These are phyloP conservation scores for Oxytropis ochrocephala DNA, from an alignment of 306 rosid genomes.

Conservation along the genomic window DNA sequence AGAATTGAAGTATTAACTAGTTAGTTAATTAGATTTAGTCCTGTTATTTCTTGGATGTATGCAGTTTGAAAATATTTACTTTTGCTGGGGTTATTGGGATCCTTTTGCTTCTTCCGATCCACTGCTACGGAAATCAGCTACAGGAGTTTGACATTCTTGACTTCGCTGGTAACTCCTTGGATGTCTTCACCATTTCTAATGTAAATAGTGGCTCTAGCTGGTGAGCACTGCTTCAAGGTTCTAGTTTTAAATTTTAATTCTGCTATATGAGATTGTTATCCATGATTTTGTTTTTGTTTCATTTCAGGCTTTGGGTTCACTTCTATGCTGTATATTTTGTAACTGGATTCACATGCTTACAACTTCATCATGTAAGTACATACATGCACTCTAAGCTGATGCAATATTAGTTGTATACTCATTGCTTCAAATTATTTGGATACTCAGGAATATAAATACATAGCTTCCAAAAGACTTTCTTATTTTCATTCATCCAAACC, in stretches of 20 bases:
- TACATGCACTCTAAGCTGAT: conserved; percentile 14
- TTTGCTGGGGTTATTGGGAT: conserved; percentile 81
- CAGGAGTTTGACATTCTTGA: conserved; percentile 17
- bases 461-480: conserved; percentile 61
- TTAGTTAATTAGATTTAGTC: neutral
- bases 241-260: neutral
- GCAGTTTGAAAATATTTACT: conserved; percentile 69
- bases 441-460: conserved; percentile 67
- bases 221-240: conserved; percentile 12
- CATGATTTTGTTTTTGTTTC: neutral
- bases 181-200: conserved; percentile 34
- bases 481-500: conserved; percentile 75
- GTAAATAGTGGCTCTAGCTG: conserved; percentile 32
- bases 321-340: conserved; percentile 76
- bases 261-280: neutral
- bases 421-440: conserved; percentile 6
- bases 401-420: conserved; percentile 3
- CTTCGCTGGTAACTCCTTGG: conserved; percentile 24
- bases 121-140: conserved; percentile 61
- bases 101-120: conserved; percentile 74
- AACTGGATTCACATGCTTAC: conserved; percentile 65
- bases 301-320: conserved; percentile 85
- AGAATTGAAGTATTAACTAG: neutral
- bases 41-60: neutral
- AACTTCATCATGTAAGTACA: conserved; percentile 68